phyloP scores from a whole-genome alignment of 495 filamentous ascomycete genomes.

The Terfezia boudieri region DNA sequence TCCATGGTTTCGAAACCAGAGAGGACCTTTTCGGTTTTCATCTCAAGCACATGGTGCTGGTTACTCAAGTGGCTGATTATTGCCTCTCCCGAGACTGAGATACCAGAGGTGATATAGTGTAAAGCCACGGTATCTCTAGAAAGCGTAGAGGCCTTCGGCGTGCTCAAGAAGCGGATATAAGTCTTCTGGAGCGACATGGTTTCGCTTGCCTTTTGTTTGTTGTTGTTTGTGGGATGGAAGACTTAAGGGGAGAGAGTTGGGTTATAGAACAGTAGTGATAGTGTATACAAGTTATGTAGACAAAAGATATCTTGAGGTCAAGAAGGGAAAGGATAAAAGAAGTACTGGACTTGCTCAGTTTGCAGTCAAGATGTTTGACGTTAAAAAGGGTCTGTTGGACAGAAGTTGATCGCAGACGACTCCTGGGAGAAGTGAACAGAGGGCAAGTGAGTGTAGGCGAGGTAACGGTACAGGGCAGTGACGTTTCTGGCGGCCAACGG shows the following conservation, averaged over 20 bases:
- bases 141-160: constrained; percentile 41
- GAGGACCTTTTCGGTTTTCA: constrained; percentile 54
- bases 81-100: constrained; percentile 41
- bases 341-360: too few species aligned
- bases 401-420: too few species aligned
- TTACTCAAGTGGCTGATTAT: constrained; percentile 57
- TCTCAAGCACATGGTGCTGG: constrained; percentile 46
- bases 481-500: too few species aligned
- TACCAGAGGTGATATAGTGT: constrained; percentile 81
- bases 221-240: constrained; percentile 1
- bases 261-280: too few species aligned
- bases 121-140: constrained; percentile 44
- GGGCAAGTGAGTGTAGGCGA: too few species aligned
- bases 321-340: neutral
- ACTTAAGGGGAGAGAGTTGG: too few species aligned
- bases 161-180: constrained; percentile 60
- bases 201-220: constrained; percentile 5
- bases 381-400: too few species aligned
- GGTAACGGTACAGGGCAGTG: too few species aligned
- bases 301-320: neutral
- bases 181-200: constrained; percentile 40
- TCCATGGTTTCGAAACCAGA: constrained; percentile 45
- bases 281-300: neutral
- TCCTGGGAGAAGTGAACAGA: too few species aligned
- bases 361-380: too few species aligned